Base-by-base conservation (phyloP, 208 protist species). In the Wallacemonas sp. region DNA sequence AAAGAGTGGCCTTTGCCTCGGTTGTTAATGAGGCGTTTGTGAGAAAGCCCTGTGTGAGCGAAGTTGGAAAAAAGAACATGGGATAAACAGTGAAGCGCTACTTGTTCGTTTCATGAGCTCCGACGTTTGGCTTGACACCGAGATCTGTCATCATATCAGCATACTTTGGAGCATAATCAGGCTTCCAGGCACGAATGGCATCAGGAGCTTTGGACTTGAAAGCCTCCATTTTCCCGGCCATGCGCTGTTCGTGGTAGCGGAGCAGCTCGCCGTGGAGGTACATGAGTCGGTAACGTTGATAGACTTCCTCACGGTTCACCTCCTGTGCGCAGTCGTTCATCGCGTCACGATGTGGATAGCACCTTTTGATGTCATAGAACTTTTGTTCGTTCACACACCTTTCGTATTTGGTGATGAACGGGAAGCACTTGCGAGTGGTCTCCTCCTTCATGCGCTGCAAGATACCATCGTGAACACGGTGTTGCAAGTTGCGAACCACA, bases 381-480 rank as follows among this genome's bases (percentile, higher is more conserved):
- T 78, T 77, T 17, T 82, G 70, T 11, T 54, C 72, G 51, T 95
- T 91, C 3, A 89, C 84, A 56, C 90, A 95, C 15, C 75, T 38
- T 60, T 90, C 80, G 62, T 88, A 93, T 62, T 86, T 90, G 59
- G 88, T 75, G 2, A 93, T 72, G 61, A 93, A 87, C 4, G 74
- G 44, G 75, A 85, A 87, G 61, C 90, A 95, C 58, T 85, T 88
- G 15, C 81, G 76, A 17, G 90, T 91, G 11, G 78, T 86, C 34
- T 95, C 86, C 59, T 92, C 90, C 60, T 95, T 95, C 84, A 95
- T 86, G 15, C 86, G 80, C n/a, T 83, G 76, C 27, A 95, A 60
- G 63, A 95, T 93, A 26, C 77, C 90, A 59, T 95, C 90, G 70
- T 95, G 90, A 34, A 95, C 71, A 41, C 90, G 86, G 39, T 95